Evolutionary conservation across 140 eudicot genomes (phyloP), one percentile per base, ranked within the genome.

Genomic region (Ambrosia hybrid): DNA sequence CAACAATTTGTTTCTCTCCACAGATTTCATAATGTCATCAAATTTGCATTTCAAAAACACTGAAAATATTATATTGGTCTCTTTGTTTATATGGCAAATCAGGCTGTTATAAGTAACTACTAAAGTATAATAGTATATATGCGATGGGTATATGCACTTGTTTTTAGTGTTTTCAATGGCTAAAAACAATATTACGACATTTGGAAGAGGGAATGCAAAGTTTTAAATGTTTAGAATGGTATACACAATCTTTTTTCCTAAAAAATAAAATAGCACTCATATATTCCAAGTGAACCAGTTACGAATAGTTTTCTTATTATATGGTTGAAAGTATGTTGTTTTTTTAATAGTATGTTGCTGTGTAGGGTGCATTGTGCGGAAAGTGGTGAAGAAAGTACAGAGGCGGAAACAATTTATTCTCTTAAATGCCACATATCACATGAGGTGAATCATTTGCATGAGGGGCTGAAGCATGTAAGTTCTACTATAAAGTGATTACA

Each of bases 391-490:
- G 99, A 93, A 82, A 90, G 97, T 73, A 81, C 84, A 49, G 99
- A 93, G 78, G 79, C 82, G 43, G 99, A 93, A 73, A 84, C 91
- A 4, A 80, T 91, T 21, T 83, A 87, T 83, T 76, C 99, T 57
- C 95, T 93, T 34, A 93, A 93, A 80, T 93, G 99, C 75, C 99
- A 93, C 81, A 93, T 93, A 78, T 93, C 99, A 13, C 97, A 90
- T 26, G 99, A 93, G 77, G 99, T 93, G 77, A 93, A 93, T 73
- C 99, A 93, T 84, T 87, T 93, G 83, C 97, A 90, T 11, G 99
- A 93, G 78, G 99, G 99, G 43, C 77, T 93, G 70, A 90, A 81
- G 79, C 96, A 78, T 69, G 99, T 90, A 88, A 90, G 94, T 82
- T 80, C 26, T 68, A 14, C 65, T 69, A 10, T 61, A 51, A 13